Evolutionary conservation across 2,329 filamentous ascomycete genomes (phyloP), one percentile per base, ranked within the genome.

Genomic region (Claviceps africana): DNA sequence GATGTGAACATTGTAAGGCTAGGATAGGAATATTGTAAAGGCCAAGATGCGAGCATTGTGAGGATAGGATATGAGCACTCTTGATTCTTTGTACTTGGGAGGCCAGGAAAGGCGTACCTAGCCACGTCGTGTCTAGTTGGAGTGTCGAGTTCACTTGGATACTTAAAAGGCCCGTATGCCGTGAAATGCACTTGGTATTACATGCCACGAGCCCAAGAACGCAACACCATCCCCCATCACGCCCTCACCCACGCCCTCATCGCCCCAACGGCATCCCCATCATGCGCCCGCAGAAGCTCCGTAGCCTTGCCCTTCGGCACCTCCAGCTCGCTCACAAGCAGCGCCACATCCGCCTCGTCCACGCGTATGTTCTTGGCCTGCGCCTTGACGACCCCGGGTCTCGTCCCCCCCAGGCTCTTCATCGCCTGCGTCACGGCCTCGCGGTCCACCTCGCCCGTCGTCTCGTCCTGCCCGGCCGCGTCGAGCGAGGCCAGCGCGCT

Each of bases 261-360:
- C 1, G 85, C 85, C 65, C 78, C 75, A 40, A 83, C 73, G 1
- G 77, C 78, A 61, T 88, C 76, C 2, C 86, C 87, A 48, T 88
- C 84, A 60, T 89, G 74, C 5, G 76, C 72, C 65, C 82, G 83
- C 5, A 93, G 73, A 49, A 91, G 66, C 55, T 91, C 86, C 1
- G 83, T 89, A 1, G 85, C 87, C 65, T 83, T 88, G 2, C 70
- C 59, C 66, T 87, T 89, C 1, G 78, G 69, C 37, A 91, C 64
- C 55, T 91, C 86, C 33, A 90, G 74, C 64, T 90, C 77, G 47
- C 86, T 80, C 13, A 85, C 83, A 65, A 91, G 64, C 48, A 91
- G 67, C 4, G 75, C 67, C 5, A 91, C 83, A 65, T 91, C 85
- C 2, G 77, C 80, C 6, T 78, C 68, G 55, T 89, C 85, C 46